Conservation (phyloP, 176 grass and related monocot genomes). For the Chloris gayana region DNA sequence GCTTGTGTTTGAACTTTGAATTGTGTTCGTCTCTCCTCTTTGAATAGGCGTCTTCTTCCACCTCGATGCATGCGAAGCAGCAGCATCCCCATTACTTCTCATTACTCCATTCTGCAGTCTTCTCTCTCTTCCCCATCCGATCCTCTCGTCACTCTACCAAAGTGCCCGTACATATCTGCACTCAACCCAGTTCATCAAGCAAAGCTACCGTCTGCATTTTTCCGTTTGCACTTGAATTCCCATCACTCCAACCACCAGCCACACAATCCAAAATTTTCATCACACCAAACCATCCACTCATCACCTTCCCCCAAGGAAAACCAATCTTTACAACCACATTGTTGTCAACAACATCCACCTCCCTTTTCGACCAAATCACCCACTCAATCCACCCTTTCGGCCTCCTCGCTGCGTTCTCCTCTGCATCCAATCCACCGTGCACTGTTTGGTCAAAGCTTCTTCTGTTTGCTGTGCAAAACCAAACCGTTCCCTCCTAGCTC, state of each 20-base stretch:
- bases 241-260: slow-evolving; percentile 27
- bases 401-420: neutral
- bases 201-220: slow-evolving; percentile 6
- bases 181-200: slow-evolving; percentile 11
- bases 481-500: slow-evolving; percentile 14
- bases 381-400: neutral
- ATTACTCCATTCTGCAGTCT: neutral
- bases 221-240: slow-evolving; percentile 1
- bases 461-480: slow-evolving; percentile 27
- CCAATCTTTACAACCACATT: slow-evolving; percentile 39
- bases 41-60: slow-evolving; percentile 11
- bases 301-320: slow-evolving; percentile 44
- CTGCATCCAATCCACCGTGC: slow-evolving; percentile 2
- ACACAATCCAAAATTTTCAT: slow-evolving; percentile 46
- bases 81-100: slow-evolving; percentile 44
- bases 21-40: neutral
- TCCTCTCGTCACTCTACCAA: slow-evolving; percentile 7
- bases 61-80: slow-evolving; percentile 57
- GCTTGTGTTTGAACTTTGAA: slow-evolving; percentile 30
- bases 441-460: slow-evolving; percentile 14
- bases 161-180: slow-evolving; percentile 8
- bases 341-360: neutral
- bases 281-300: slow-evolving; percentile 48
- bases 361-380: slow-evolving; percentile 21
- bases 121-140: neutral